phyloP scores from a whole-genome alignment of 2,329 filamentous ascomycete genomes.

The Pseudofabraea citricarpa region DNA sequence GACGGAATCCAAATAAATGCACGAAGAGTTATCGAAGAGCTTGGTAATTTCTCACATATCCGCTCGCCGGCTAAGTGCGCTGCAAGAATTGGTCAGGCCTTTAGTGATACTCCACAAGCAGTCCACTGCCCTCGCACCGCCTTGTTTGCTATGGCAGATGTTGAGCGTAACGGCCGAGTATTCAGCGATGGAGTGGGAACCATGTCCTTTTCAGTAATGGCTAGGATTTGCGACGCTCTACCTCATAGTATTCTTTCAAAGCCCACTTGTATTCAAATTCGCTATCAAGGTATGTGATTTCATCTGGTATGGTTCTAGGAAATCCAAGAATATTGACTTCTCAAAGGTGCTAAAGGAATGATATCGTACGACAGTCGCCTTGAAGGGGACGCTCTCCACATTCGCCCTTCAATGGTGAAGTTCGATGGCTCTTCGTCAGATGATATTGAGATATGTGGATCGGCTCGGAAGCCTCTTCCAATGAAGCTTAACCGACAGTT shows the following conservation, averaged over 20 bases:
- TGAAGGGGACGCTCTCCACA: slow-evolving; percentile 48
- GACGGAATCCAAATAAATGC: slow-evolving; percentile 29
- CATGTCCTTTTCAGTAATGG: slow-evolving; percentile 56
- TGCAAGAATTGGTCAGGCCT: slow-evolving; percentile 59
- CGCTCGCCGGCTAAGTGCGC: slow-evolving; percentile 51
- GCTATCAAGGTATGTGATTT: slow-evolving; percentile 48
- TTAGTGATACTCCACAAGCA: slow-evolving; percentile 67
- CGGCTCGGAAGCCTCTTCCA: slow-evolving; percentile 60
- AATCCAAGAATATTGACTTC: background rate
- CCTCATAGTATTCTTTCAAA: slow-evolving; percentile 37
- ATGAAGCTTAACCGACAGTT: slow-evolving; percentile 73
- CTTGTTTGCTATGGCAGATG: slow-evolving; percentile 40
- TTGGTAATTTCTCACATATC: slow-evolving; percentile 48
- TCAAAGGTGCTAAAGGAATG: slow-evolving; percentile 68
- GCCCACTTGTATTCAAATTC: slow-evolving; percentile 70
- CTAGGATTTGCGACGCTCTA: slow-evolving; percentile 53
- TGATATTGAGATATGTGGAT: slow-evolving; percentile 69
- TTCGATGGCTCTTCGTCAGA: slow-evolving; percentile 52
- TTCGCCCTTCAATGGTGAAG: slow-evolving; percentile 77
- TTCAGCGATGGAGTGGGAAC: slow-evolving; percentile 82
- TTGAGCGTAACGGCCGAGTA: slow-evolving; percentile 48
- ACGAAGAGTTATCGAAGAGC: slow-evolving; percentile 34
- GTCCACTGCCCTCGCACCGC: slow-evolving; percentile 39
- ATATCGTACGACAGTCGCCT: slow-evolving; percentile 63
- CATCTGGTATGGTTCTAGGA: background rate